These are phyloP conservation scores for Phytophthora tubulina DNA, from an alignment of 352 stramenopile genomes.

Conservation along the genomic window DNA sequence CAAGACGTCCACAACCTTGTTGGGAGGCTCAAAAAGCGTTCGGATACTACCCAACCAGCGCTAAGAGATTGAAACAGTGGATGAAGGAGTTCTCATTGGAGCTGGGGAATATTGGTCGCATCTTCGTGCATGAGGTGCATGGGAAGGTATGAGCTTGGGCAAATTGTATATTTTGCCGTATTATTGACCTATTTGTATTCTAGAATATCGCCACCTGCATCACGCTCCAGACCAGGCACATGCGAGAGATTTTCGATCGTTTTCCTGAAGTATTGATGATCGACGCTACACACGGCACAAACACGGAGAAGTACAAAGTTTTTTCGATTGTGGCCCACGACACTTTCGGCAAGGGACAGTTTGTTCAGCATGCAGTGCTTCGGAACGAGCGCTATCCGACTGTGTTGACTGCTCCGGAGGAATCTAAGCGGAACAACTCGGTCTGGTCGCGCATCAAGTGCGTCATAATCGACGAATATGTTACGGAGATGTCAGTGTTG, in stretches of 20 bases:
- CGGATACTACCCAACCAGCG: neutral
- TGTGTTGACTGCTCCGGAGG: constrained; percentile 22
- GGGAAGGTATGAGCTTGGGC: constrained; percentile 2
- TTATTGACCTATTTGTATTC: neutral
- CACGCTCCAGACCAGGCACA: constrained; percentile 2
- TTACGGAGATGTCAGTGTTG: constrained; percentile 30
- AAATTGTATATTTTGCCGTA: neutral
- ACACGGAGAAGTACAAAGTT: neutral
- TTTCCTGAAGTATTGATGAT: constrained; percentile 9
- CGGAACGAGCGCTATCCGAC: neutral
- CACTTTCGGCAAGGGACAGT: constrained; percentile 28
- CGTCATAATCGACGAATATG: constrained; percentile 44
- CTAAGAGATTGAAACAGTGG: constrained; percentile 10
- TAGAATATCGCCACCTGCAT: constrained; percentile 8
- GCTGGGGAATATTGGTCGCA: constrained; percentile 12
- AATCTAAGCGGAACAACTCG: constrained; percentile 36
- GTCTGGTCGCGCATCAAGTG: constrained; percentile 18
- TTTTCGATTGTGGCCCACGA: constrained; percentile 10
- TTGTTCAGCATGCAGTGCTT: constrained; percentile 32
- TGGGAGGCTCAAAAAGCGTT: neutral
- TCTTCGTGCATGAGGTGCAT: constrained; percentile 15
- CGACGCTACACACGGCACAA: neutral
- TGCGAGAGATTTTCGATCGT: neutral
- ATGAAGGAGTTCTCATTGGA: constrained; percentile 11
- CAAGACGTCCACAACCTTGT: constrained; percentile 5